Base-by-base conservation (phyloP, 1,139 yeast species). In the Pichiaceae sp. region DNA sequence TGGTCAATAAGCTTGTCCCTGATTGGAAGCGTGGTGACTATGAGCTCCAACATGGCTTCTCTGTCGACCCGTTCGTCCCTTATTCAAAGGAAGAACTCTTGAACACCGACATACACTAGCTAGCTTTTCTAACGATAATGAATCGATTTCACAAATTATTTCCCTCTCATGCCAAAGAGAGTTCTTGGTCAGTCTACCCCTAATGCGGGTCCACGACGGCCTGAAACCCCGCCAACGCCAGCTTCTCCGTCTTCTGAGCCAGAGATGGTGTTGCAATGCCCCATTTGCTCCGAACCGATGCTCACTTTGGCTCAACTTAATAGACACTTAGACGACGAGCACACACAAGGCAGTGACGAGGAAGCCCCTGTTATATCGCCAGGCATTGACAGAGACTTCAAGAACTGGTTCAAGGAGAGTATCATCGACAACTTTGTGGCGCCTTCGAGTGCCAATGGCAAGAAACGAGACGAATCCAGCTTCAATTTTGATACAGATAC, bases 291-390 rank as follows among this genome's bases (percentile, higher is more conserved):
- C 17, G 83, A 76, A 43, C 43, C 61, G 1, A 77, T 81, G 81
- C 59, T 72, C 6, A 67, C 72, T 11, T 58, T 83, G 32, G 45
- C 54, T 16, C 81, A 75, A 43, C 62, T 85, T 42, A 83, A 83
- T 53, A 66, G 69, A 33, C 95, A 86, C 53, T 60, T 86, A 21
- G 95, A 85, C 52, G 83, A 72, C 41, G 70, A 59, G 4, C 96
- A 85, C 54, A 57, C 63, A 2, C 60, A 64, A 28, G 56, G 50
- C 18, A 17, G 34, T 14, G 31, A 23, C 12, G 31, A n/a, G 6
- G 30, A n/a, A 14, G 15, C 18, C 7, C 23, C 17, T 20, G 19
- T 24, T 4, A 4, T 29, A 5, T 4, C 34, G 11, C 17, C 28
- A 15, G 32, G 28, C 3, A 9, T 46, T 24, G 63, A 60, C 35